Conservation (phyloP, 2,329 filamentous ascomycete genomes). For the Knufia petricola region DNA sequence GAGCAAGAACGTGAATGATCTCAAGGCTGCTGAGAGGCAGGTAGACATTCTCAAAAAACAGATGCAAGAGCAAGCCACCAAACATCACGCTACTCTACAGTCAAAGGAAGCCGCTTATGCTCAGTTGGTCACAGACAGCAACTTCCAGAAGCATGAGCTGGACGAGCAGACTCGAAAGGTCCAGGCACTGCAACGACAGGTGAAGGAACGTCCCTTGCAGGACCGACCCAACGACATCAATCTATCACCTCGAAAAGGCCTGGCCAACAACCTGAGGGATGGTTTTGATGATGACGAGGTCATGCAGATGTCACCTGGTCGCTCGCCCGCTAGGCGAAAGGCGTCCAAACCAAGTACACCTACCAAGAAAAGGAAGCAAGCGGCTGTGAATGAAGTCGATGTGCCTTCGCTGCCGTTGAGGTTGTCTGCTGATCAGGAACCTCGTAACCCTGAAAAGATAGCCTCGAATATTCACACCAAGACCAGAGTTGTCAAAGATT, state of each 20-base stretch:
- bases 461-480: slow-evolving; percentile 18
- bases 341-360: slow-evolving; percentile 44
- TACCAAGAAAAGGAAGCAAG: slow-evolving; percentile 49
- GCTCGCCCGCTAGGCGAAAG: slow-evolving; percentile 31
- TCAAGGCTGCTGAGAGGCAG: slow-evolving; percentile 45
- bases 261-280: slow-evolving; percentile 43
- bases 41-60: slow-evolving; percentile 43
- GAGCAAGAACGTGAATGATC: slow-evolving; percentile 45
- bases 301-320: slow-evolving; percentile 46
- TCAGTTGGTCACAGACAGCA: slow-evolving; percentile 48
- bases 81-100: slow-evolving; percentile 47
- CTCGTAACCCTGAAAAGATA: slow-evolving; percentile 24
- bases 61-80: slow-evolving; percentile 44
- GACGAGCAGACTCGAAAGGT: slow-evolving; percentile 44
- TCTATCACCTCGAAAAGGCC: slow-evolving; percentile 40
- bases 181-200: slow-evolving; percentile 32
- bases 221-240: slow-evolving; percentile 30
- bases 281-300: slow-evolving; percentile 57
- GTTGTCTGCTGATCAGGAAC: slow-evolving; percentile 17
- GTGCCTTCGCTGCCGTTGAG: slow-evolving; percentile 37
- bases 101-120: slow-evolving; percentile 45
- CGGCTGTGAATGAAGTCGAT: slow-evolving; percentile 24
- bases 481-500: slow-evolving; percentile 15
- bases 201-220: slow-evolving; percentile 26
- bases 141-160: slow-evolving; percentile 52